Evolutionary conservation across 257 asterid genomes (phyloP).

Genomic region (Solanum sitiens): DNA sequence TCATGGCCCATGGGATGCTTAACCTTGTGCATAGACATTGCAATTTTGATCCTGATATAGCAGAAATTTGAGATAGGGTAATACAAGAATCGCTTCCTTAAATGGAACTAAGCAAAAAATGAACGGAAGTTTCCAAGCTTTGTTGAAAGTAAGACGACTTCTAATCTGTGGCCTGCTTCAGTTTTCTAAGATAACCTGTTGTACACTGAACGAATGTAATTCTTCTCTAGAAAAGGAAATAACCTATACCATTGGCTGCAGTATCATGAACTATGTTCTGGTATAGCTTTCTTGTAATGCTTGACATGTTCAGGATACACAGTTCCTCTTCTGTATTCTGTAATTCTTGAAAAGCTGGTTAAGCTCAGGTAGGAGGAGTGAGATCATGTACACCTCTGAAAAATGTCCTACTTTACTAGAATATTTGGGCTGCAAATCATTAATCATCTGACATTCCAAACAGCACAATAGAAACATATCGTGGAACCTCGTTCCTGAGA

Average conservation of each 20-base stretch:
- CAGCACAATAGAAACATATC: neutral
- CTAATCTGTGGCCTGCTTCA: neutral
- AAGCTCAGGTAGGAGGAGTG: neutral
- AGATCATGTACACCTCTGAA: neutral
- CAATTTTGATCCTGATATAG: neutral
- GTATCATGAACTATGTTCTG: neutral
- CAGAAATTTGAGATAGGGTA: neutral
- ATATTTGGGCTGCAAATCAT: neutral
- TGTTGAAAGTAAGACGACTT: neutral
- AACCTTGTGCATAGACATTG: neutral
- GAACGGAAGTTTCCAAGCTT: neutral
- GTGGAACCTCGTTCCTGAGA: neutral
- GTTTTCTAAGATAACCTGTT: neutral
- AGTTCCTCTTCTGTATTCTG: neutral
- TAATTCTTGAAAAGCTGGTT: neutral
- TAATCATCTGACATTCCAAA: neutral
- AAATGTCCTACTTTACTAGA: neutral
- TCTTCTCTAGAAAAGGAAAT: neutral
- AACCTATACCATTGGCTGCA: neutral
- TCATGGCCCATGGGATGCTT: neutral
- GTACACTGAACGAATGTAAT: neutral
- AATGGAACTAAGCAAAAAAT: neutral
- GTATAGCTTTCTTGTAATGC: neutral
- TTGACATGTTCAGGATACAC: neutral
- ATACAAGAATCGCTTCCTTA: neutral